Evolutionary conservation across 148 eudicot species (phyloP), one percentile per base, ranked within the genome.

Genomic region (Linanthus parryae): DNA sequence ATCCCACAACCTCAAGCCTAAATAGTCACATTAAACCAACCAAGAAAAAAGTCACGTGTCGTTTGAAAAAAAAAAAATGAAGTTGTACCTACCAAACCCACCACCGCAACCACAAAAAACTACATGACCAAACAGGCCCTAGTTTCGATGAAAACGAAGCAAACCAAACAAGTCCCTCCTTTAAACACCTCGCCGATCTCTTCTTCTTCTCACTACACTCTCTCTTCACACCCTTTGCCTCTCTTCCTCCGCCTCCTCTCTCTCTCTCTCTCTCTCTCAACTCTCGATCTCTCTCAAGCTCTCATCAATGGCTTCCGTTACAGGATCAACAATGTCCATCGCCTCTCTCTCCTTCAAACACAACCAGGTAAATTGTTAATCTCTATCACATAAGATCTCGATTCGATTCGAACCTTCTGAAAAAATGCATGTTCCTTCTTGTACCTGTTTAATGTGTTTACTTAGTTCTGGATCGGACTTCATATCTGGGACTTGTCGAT

Each of bases 121-220:
- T n/a, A n/a, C n/a, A n/a, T n/a, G n/a, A n/a, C n/a, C n/a, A n/a
- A n/a, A n/a, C n/a, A n/a, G n/a, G n/a, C 65, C 49, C 33, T 65
- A 78, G 44, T 34, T 33, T 42, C 52, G 39, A 28, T 24, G 62
- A 52, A 35, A 25, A 24, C 51, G 8, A 46, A 17, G 51, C 48
- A 14, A 44, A 44, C 21, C 3, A 40, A 5, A 1, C 25, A 47
- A 47, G 51, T 10, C 1, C 2, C 23, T n/a, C n/a, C n/a, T n/a
- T n/a, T n/a, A n/a, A n/a, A n/a, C n/a, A n/a, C n/a, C n/a, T n/a
- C n/a, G n/a, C n/a, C n/a, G n/a, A n/a, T n/a, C 20, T 20, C 18
- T 15, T 7, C n/a, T 9, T 22, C 13, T 21, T 14, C 24, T 31
- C 18, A 57, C 36, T 31, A 30, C 52, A 48, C 2, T 28, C 33